Evolutionary conservation across 192 early-diverging fungal genomes (phyloP).

Genomic region (Coemansia sp.): DNA sequence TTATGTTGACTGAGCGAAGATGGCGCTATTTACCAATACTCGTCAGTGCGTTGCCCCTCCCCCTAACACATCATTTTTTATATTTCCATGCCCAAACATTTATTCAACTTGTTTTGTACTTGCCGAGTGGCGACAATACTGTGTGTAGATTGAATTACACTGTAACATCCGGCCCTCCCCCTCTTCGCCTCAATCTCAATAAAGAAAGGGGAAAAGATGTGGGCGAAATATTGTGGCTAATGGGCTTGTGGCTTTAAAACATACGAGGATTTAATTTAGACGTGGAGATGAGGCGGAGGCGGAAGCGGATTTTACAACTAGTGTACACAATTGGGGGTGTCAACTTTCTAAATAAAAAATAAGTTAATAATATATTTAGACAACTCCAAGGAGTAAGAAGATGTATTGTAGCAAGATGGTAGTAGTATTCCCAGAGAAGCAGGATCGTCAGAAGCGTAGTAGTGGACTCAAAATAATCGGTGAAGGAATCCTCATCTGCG

Average conservation of each 20-base stretch:
- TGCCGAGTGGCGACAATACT: slow-evolving; percentile 9
- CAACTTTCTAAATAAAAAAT: neutral
- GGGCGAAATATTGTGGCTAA: neutral
- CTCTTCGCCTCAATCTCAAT: neutral
- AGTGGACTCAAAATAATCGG: neutral
- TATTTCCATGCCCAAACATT: neutral
- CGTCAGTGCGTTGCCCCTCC: neutral
- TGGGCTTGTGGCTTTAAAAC: neutral
- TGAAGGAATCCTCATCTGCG: neutral
- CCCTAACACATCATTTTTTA: neutral
- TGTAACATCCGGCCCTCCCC: neutral
- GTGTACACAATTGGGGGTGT: neutral
- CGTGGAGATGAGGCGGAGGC: slow-evolving; percentile 6
- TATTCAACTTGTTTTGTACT: neutral
- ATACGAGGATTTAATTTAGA: slow-evolving; percentile 9
- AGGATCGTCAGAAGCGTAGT: neutral
- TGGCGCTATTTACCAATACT: slow-evolving; percentile 10
- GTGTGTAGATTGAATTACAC: slow-evolving; percentile 1
- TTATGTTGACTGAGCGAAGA: slow-evolving; percentile 4
- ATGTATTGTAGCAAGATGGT: neutral
- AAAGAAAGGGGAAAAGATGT: slow-evolving; percentile 1
- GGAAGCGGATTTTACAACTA: neutral
- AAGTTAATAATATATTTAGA: slow-evolving; percentile 5
- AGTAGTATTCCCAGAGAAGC: neutral
- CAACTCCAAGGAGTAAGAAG: neutral